Conservation (phyloP, 2,329 filamentous ascomycete genomes). For the Trichoderma cornu-damae region DNA sequence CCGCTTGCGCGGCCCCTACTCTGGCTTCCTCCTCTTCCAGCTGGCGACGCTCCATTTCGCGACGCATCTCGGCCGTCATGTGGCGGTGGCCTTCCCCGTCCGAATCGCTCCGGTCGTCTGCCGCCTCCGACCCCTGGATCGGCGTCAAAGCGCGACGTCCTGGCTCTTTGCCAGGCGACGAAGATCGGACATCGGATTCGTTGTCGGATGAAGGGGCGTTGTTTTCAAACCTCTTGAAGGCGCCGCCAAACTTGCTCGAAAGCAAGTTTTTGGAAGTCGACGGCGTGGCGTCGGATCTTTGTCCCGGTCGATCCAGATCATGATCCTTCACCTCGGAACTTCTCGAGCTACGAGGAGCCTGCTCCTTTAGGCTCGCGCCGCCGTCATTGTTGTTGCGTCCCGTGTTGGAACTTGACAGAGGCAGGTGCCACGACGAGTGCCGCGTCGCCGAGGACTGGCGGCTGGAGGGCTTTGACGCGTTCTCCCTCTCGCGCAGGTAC, state of each 20-base stretch:
- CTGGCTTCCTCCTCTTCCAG: slow-evolving; percentile 84
- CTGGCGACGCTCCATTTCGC: slow-evolving; percentile 78
- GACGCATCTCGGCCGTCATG: slow-evolving; percentile 78
- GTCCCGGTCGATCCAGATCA: slow-evolving; percentile 49
- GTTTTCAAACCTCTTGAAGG: slow-evolving; percentile 84
- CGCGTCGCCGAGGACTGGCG: slow-evolving; percentile 23
- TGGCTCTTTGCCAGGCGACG: slow-evolving; percentile 46
- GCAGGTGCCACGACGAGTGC: slow-evolving; percentile 26
- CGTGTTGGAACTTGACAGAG: slow-evolving; percentile 39
- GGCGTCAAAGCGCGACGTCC: slow-evolving; percentile 57
- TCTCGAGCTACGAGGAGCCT: slow-evolving; percentile 76
- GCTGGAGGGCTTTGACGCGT: slow-evolving; percentile 40
- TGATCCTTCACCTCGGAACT: slow-evolving; percentile 50
- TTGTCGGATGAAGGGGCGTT: slow-evolving; percentile 34
- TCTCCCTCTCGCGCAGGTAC: slow-evolving; percentile 72
- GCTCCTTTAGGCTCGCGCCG: slow-evolving; percentile 56
- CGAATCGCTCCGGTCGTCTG: slow-evolving; percentile 50
- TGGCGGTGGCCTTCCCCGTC: slow-evolving; percentile 63
- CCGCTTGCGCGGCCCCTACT: slow-evolving; percentile 81
- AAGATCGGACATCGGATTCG: slow-evolving; percentile 33
- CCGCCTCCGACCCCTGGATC: slow-evolving; percentile 70
- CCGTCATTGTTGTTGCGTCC: slow-evolving; percentile 29
- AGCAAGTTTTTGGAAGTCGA: slow-evolving; percentile 74
- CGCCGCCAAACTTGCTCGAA: slow-evolving; percentile 86
- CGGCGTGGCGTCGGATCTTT: slow-evolving; percentile 67